phyloP scores from a whole-genome alignment of 2,329 filamentous ascomycete species.

The Aspergillus ibericus region DNA sequence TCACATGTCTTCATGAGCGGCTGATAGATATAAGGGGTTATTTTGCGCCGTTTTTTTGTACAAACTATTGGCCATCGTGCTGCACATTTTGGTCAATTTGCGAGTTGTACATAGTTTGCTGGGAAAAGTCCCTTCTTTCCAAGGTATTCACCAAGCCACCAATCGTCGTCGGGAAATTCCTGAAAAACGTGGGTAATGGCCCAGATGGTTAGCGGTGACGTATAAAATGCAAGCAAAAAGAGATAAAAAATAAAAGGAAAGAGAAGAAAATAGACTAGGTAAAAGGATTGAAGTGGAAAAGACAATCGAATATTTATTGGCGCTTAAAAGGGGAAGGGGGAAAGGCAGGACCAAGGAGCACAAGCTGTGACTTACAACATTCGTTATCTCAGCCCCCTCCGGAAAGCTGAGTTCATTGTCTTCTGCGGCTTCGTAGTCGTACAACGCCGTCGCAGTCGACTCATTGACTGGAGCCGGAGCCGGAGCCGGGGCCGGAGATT shows the following conservation, averaged over 20 bases:
- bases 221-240: neutral
- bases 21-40: neutral
- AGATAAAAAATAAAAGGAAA: neutral
- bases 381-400: conserved; percentile 78
- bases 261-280: too few species aligned
- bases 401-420: conserved; percentile 87
- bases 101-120: conserved; percentile 49
- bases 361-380: conserved; percentile 61
- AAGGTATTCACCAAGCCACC: conserved; percentile 90
- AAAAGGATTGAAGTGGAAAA: too few species aligned
- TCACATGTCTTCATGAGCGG: neutral
- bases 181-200: conserved; percentile 30
- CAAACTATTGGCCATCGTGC: neutral
- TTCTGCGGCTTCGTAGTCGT: conserved; percentile 96
- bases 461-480: conserved; percentile 39
- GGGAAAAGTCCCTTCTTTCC: conserved; percentile 80
- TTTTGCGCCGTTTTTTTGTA: neutral
- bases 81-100: conserved; percentile 2
- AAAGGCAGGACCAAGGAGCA: neutral
- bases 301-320: neutral
- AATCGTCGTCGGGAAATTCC: conserved; percentile 98
- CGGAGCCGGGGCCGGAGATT: conserved; percentile 24
- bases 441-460: conserved; percentile 78
- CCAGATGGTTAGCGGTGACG: neutral
- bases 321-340: neutral